A percentile compares a stretch with the other conserved stretches of the same genome.
Conservation (phyloP, 176 grass and related monocot genomes). For the Urochloa ruziziensis region DNA sequence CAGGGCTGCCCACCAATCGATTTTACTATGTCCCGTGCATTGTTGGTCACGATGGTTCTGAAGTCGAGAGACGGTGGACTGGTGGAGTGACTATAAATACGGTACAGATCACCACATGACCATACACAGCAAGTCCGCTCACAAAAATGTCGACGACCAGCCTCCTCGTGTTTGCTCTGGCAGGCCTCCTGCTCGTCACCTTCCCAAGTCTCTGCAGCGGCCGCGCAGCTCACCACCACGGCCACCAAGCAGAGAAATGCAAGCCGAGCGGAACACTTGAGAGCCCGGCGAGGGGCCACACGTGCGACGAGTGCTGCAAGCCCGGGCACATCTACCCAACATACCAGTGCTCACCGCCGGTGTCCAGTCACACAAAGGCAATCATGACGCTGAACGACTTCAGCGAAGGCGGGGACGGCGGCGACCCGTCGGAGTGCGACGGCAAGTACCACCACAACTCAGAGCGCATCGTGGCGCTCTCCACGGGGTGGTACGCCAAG, state of each 20-base stretch:
- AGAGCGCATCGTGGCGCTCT: conserved; percentile 49
- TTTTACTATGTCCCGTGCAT: neutral
- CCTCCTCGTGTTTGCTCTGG: conserved; percentile 16
- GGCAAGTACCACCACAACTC: conserved; percentile 18
- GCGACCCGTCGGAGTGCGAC: conserved; percentile 45
- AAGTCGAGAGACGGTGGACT: too few species aligned
- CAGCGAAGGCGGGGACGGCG: conserved; percentile 28
- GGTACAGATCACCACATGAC: neutral
- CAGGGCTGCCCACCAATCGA: too few species aligned
- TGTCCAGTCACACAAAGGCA: conserved; percentile 14
- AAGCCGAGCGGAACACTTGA: conserved; percentile 23
- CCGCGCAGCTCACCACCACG: neutral
- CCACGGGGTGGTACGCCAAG: conserved; percentile 48
- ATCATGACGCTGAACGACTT: conserved; percentile 51
- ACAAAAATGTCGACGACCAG: neutral
- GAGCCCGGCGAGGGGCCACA: too few species aligned
- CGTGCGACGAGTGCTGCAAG: conserved; percentile 58
- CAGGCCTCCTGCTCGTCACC: conserved; percentile 13
- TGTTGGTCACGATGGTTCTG: neutral
- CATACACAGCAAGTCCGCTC: too few species aligned
- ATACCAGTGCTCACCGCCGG: conserved; percentile 56
- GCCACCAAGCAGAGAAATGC: neutral
- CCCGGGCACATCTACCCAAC: conserved; percentile 37
- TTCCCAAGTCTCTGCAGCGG: neutral
- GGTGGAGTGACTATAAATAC: neutral